These are phyloP conservation scores for Fimicolochytrium jonesii DNA, from an alignment of 192 early-diverging fungal genomes.

Conservation along the genomic window DNA sequence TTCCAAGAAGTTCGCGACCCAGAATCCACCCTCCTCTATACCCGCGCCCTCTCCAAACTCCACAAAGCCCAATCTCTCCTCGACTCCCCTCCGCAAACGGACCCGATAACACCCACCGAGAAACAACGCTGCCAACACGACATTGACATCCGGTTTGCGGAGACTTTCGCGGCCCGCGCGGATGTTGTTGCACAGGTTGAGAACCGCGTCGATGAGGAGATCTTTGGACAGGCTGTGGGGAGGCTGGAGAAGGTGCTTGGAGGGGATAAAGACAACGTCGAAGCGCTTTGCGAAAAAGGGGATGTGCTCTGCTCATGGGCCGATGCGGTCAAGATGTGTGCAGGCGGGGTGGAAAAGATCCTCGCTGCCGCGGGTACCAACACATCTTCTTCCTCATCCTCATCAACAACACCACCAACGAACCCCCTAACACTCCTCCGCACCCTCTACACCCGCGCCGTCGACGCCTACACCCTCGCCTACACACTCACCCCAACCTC, in stretches of 20 bases:
- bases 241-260: slow-evolving; percentile 19
- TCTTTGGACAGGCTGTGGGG: slow-evolving; percentile 22
- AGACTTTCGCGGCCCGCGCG: slow-evolving; percentile 22
- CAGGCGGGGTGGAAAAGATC: slow-evolving; percentile 15
- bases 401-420: not conserved
- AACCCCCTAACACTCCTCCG: slow-evolving; percentile 11
- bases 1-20: slow-evolving; percentile 13
- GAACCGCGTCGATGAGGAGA: slow-evolving; percentile 5
- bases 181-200: slow-evolving; percentile 14
- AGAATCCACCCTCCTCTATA: slow-evolving; percentile 16
- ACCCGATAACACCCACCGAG: not conserved
- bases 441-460: slow-evolving; percentile 20
- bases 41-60: slow-evolving; percentile 14
- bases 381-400: slow-evolving; percentile 16
- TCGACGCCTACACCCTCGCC: slow-evolving; percentile 22
- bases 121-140: not conserved
- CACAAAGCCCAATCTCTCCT: not conserved
- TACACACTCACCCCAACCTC: slow-evolving; percentile 13
- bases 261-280: slow-evolving; percentile 22
- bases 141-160: slow-evolving; percentile 25
- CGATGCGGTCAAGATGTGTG: slow-evolving; percentile 17
- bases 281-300: slow-evolving; percentile 39
- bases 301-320: slow-evolving; percentile 35
- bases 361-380: not conserved
- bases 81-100: slow-evolving; percentile 6